These are phyloP conservation scores for Nitzschia sp. DNA, from an alignment of 108 stramenopile species.

Conservation along the genomic window DNA sequence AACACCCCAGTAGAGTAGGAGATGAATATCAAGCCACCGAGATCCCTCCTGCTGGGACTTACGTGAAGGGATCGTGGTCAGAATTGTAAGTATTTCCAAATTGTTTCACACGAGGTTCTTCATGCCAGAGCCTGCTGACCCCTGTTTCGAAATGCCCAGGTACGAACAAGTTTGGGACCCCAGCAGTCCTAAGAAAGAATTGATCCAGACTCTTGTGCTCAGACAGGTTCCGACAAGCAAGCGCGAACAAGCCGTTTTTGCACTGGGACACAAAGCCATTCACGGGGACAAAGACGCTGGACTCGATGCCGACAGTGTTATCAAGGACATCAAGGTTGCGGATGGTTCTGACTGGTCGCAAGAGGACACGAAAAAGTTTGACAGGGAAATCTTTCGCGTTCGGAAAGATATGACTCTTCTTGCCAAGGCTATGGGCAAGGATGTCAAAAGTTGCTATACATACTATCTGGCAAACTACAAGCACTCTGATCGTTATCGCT, in stretches of 20 bases:
- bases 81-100: slow-evolving; percentile 31
- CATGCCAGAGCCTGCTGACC: no score
- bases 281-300: slow-evolving; percentile 45
- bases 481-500: slow-evolving; percentile 62
- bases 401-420: slow-evolving; percentile 60
- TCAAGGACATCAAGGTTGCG: slow-evolving; percentile 28
- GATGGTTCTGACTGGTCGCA: slow-evolving; percentile 73
- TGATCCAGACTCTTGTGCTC: slow-evolving; percentile 46
- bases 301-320: slow-evolving; percentile 34
- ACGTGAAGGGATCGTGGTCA: background rate
- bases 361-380: slow-evolving; percentile 57
- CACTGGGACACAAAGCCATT: slow-evolving; percentile 20
- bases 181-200: slow-evolving; percentile 31
- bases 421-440: slow-evolving; percentile 48
- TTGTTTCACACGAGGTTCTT: no score
- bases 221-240: slow-evolving; percentile 48
- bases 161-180: slow-evolving; percentile 66
- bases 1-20: slow-evolving; percentile 61
- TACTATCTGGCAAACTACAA: slow-evolving; percentile 74
- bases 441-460: slow-evolving; percentile 44
- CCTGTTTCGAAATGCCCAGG: slow-evolving; percentile 13
- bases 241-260: slow-evolving; percentile 51
- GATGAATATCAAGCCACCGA: slow-evolving; percentile 53
- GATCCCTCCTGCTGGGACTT: slow-evolving; percentile 47
- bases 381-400: slow-evolving; percentile 49